Evolutionary conservation across 345 rosid species (phyloP), one percentile per base, ranked within the genome.

Genomic region (Salix arbutifolia): DNA sequence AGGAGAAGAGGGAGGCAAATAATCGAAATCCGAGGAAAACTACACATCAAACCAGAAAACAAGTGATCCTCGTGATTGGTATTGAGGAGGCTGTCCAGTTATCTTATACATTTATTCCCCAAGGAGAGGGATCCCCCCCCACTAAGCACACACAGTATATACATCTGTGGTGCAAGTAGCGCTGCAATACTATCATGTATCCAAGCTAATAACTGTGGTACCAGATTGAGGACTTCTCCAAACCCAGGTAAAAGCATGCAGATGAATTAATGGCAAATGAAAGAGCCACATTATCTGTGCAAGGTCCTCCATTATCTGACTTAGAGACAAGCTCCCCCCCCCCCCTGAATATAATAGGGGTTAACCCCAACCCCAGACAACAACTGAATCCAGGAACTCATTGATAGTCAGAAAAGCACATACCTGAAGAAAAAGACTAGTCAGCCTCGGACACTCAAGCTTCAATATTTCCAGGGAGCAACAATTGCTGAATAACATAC

Each of bases 381-480:
- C 25, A 10, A 70, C 33, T 5, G 4, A 19, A 31, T 6, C n/a
- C n/a, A 33, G 7, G 62, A 18, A 70, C 33, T 70, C 62, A 26
- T 26, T 61, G n/a, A 62, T 1, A 25, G 26, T 40, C 69, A 48
- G 42, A 77, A 67, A 9, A 26, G 21, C 28, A 5, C 79, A 78
- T 81, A 91, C 97, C 97, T 87, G 97, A 74, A 96, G 97, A 84
- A 91, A 92, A 64, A 96, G 94, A 78, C 97, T 94, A 6, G 93
- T 89, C 85, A 96, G 80, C 79, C 76, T 90, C 56, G 97, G 97
- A 78, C 99, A 96, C 38, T 69, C 69, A 40, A 96, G 94, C 89
- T 87, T 94, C 84, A 96, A 76, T 53, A 86, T 78, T 83, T 93
- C 99, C 97, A 96, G 79, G 68, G 95, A 84, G 83, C 76, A 85